These are phyloP conservation scores for Bretschneidera sinensis DNA, from an alignment of 345 rosid species.

Conservation along the genomic window DNA sequence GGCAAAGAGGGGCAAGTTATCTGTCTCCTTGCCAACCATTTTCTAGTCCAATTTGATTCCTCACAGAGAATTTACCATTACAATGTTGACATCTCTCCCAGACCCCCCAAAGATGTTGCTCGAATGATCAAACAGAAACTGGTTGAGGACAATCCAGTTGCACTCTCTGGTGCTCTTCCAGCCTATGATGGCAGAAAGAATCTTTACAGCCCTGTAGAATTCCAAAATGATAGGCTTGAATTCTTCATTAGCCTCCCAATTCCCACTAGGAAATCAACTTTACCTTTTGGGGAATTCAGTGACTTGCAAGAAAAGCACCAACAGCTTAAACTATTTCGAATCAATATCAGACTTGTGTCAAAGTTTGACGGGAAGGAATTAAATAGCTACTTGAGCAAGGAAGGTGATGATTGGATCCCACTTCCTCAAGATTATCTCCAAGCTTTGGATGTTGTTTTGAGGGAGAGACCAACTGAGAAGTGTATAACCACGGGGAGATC, in stretches of 20 bases:
- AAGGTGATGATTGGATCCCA: conserved; percentile 68
- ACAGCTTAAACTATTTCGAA: conserved; percentile 59
- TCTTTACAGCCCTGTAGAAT: conserved; percentile 79
- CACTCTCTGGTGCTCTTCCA: conserved; percentile 59
- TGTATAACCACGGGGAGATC: conserved; percentile 75
- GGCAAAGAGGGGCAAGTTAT: conserved; percentile 75
- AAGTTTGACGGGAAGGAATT: conserved; percentile 72
- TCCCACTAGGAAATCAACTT: conserved; percentile 35
- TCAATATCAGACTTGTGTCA: conserved; percentile 73
- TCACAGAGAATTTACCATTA: conserved; percentile 75
- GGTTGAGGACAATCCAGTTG: conserved; percentile 45
- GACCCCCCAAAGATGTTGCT: conserved; percentile 77
- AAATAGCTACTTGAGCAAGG: conserved; percentile 57
- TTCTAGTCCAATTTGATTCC: conserved; percentile 71
- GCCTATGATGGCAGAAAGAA: conserved; percentile 85
- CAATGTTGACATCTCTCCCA: conserved; percentile 80
- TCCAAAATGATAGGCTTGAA: conserved; percentile 78
- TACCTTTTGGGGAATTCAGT: conserved; percentile 23
- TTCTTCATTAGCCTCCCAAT: conserved; percentile 82
- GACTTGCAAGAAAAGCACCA: conserved; percentile 45
- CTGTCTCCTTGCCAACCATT: conserved; percentile 88
- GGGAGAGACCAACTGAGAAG: conserved; percentile 80
- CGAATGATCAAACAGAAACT: conserved; percentile 79
- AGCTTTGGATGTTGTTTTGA: conserved; percentile 86
- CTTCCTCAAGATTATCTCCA: conserved; percentile 90